Conservation (phyloP, 2,329 filamentous ascomycete species). For the Xylaria sp. region DNA sequence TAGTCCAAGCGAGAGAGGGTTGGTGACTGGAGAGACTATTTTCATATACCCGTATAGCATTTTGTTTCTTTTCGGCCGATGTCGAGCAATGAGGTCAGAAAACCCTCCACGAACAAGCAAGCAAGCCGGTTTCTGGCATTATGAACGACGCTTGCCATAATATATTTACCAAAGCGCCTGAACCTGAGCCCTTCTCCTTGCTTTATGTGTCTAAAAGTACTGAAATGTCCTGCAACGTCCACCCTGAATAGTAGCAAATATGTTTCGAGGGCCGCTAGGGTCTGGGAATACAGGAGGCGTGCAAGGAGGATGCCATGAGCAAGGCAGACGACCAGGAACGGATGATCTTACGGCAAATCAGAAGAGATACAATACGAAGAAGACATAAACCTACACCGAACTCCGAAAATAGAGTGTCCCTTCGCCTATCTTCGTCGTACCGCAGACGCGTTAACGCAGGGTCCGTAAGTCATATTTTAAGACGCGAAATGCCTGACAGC, state of each 20-base stretch:
- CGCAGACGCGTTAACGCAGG: neutral
- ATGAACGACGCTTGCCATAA: neutral
- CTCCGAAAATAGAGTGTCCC: neutral
- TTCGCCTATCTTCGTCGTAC: neutral
- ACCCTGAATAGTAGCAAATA: neutral
- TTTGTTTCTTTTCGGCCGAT: neutral
- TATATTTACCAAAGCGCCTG: neutral
- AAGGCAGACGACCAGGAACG: neutral
- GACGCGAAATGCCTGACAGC: neutral
- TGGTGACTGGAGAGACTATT: slow-evolving; percentile 10
- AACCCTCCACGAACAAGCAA: slow-evolving; percentile 7
- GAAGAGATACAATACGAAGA: neutral
- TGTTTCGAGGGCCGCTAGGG: neutral
- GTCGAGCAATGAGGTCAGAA: neutral
- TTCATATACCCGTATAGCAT: slow-evolving; percentile 36
- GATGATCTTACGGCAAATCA: too few species aligned
- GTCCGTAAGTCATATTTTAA: neutral
- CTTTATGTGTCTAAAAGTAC: too few species aligned
- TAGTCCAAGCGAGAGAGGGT: neutral
- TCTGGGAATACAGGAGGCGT: neutral
- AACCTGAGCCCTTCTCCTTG: neutral
- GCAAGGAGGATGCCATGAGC: neutral
- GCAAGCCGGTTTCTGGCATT: neutral
- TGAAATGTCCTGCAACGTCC: neutral
- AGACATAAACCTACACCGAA: neutral